phyloP scores from a whole-genome alignment of 345 rosid genomes.

The Rhodamnia argentea region DNA sequence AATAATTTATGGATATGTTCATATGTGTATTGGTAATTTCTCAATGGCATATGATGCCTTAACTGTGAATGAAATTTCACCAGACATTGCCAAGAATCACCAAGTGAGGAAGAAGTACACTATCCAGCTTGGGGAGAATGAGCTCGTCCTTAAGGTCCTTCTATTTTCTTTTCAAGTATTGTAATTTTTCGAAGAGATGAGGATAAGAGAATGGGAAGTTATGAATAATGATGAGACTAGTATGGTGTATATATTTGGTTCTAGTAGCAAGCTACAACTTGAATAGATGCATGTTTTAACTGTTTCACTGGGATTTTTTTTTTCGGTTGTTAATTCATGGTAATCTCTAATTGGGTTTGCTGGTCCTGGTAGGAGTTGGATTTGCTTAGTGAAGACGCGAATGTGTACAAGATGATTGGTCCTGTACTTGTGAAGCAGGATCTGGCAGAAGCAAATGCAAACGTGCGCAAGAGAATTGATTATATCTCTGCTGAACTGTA shows the following conservation, averaged over 20 bases:
- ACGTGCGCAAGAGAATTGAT: slow-evolving; percentile 87
- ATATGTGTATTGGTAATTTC: neutral
- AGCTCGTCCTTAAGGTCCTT: slow-evolving; percentile 80
- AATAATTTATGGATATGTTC: neutral
- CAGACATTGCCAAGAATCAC: slow-evolving; percentile 83
- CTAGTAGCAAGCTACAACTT: neutral
- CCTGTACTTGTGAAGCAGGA: slow-evolving; percentile 97
- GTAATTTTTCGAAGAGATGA: neutral
- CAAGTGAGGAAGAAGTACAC: slow-evolving; percentile 94
- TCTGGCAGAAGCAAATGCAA: slow-evolving; percentile 94
- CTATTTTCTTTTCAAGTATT: neutral
- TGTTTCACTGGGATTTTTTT: neutral
- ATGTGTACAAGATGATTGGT: slow-evolving; percentile 89
- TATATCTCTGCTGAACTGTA: slow-evolving; percentile 92
- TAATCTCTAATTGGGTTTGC: neutral
- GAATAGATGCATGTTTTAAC: neutral
- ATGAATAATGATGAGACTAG: neutral
- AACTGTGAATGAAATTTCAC: neutral
- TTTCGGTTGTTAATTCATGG: neutral
- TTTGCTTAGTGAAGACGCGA: slow-evolving; percentile 77
- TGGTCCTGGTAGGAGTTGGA: slow-evolving; percentile 56
- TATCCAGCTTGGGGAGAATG: slow-evolving; percentile 92
- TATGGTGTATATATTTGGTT: neutral
- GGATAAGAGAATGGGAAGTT: neutral
- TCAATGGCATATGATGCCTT: neutral